Percentiles rank a stretch among this genome's conserved stretches.
phyloP scores from a whole-genome alignment of 345 rosid genomes.

The Gossypium raimondii region DNA sequence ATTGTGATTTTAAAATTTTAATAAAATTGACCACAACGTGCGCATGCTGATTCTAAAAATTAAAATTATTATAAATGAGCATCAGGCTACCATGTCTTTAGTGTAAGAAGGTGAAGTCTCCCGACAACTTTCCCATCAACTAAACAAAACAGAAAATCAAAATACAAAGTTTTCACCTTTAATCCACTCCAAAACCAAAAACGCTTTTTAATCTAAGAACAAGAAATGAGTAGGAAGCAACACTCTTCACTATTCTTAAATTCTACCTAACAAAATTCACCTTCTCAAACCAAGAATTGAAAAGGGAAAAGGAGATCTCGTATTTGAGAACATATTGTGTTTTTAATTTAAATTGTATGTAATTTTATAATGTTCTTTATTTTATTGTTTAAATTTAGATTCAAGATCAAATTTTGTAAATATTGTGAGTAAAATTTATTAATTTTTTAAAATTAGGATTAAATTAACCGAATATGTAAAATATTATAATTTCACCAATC shows the following conservation, averaged over 20 bases:
- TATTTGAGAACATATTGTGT: slow-evolving; percentile 21
- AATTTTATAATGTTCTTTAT: no score
- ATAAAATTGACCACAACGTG: no score
- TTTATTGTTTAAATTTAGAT: no score
- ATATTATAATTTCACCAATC: rapidly evolving
- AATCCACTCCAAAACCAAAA: neutral
- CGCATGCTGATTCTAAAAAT: no score
- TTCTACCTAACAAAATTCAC: slow-evolving; percentile 71
- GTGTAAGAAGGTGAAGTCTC: neutral
- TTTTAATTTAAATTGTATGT: no score
- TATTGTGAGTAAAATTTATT: no score
- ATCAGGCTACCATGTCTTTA: no score
- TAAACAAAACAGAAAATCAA: neutral
- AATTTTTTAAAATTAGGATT: no score
- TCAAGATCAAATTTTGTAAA: no score
- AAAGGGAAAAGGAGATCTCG: slow-evolving; percentile 22
- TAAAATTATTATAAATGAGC: no score
- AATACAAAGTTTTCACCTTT: neutral
- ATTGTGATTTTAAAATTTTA: no score
- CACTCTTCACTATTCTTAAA: slow-evolving; percentile 71
- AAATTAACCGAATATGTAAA: no score
- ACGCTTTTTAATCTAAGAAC: neutral
- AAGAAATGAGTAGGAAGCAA: slow-evolving; percentile 29
- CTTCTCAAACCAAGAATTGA: slow-evolving; percentile 30
- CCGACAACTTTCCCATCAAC: slow-evolving; percentile 3